Conservation (phyloP, 1,139 yeast genomes). For the Geotrichum aggregatum region DNA sequence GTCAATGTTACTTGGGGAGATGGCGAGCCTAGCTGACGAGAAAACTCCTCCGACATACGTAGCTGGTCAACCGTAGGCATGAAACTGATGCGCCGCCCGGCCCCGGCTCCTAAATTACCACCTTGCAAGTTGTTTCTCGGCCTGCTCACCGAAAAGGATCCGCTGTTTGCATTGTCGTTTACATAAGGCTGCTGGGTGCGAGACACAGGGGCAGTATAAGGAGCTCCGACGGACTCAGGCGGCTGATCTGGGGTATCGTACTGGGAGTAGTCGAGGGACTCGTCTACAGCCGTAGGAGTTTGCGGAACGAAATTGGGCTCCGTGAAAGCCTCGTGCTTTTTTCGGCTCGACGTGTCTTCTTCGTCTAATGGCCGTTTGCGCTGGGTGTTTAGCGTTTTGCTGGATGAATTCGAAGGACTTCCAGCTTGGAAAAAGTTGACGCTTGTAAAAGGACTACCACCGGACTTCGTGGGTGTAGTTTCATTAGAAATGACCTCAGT, state of each 20-base stretch:
- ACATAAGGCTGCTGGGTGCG: neutral
- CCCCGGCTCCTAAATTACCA: slow-evolving; percentile 14
- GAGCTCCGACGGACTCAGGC: neutral
- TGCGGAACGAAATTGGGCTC: neutral
- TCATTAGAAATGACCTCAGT: neutral
- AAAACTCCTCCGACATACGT: slow-evolving; percentile 29
- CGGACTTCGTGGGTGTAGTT: slow-evolving; percentile 14
- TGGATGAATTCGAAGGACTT: slow-evolving; percentile 24
- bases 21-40: slow-evolving; percentile 16
- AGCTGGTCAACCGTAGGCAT: slow-evolving; percentile 31
- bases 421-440: slow-evolving; percentile 45
- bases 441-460: slow-evolving; percentile 39
- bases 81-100: slow-evolving; percentile 29
- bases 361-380: slow-evolving; percentile 20
- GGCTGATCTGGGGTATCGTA: slow-evolving; percentile 6
- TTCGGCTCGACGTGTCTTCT: slow-evolving; percentile 15
- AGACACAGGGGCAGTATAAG: neutral
- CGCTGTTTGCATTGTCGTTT: neutral
- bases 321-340: slow-evolving; percentile 17
- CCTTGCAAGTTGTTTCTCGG: neutral
- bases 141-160: neutral
- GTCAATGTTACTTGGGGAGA: neutral
- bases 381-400: slow-evolving; percentile 16
- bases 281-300: slow-evolving; percentile 3
- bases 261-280: slow-evolving; percentile 2